phyloP scores from a whole-genome alignment of 306 rosid genomes.

The Citrullus colocynthis region DNA sequence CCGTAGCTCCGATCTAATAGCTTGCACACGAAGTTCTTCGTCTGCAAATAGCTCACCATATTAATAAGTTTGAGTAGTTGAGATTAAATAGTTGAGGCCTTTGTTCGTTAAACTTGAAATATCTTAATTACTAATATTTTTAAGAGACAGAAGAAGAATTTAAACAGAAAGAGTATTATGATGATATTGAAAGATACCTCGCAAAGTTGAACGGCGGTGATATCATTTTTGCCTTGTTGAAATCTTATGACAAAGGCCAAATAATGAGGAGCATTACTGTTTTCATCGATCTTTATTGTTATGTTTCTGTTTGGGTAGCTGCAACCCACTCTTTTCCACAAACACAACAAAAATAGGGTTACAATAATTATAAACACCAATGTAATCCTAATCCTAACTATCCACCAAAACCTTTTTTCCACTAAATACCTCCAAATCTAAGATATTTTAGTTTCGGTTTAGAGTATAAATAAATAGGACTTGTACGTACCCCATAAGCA shows the following conservation, averaged over 20 bases:
- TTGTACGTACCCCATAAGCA: too few relatives aligned
- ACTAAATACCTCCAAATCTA: too few relatives aligned
- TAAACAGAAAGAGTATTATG: too few relatives aligned
- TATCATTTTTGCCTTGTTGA: slow-evolving; percentile 83
- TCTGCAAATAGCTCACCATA: neutral
- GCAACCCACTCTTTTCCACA: slow-evolving; percentile 59
- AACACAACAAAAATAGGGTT: neutral
- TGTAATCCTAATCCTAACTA: too few relatives aligned
- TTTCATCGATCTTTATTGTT: slow-evolving; percentile 62
- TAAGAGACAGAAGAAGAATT: too few relatives aligned
- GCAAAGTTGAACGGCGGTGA: slow-evolving; percentile 79
- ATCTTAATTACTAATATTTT: too few relatives aligned
- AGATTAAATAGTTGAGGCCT: neutral
- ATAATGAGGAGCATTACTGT: slow-evolving; percentile 52
- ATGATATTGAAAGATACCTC: slow-evolving; percentile 31
- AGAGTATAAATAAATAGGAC: too few relatives aligned
- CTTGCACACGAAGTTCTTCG: slow-evolving; percentile 52
- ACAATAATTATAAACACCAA: too few relatives aligned
- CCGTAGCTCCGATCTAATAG: slow-evolving; percentile 61
- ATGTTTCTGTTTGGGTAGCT: slow-evolving; percentile 75
- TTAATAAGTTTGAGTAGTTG: neutral
- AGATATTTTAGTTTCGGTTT: too few relatives aligned
- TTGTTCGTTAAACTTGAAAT: too few relatives aligned
- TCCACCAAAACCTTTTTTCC: too few relatives aligned
- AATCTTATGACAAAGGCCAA: slow-evolving; percentile 74